phyloP scores from a whole-genome alignment of 176 grass and related monocot species.

The Puccinellia tenuiflora region DNA sequence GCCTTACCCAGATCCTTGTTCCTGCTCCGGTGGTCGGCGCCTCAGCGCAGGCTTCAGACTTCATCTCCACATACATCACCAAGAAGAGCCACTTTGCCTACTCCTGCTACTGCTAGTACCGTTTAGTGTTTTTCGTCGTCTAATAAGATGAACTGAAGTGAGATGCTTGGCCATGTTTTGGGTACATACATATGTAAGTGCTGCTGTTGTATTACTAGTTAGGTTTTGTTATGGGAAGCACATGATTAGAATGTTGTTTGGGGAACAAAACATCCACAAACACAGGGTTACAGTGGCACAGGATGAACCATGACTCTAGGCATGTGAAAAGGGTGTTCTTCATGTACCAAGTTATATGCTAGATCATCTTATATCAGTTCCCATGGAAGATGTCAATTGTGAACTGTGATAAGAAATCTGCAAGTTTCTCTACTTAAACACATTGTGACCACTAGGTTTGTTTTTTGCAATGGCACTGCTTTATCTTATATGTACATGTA shows the following conservation, averaged over 20 bases:
- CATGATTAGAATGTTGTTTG: not conserved
- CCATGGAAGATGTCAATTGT: not conserved
- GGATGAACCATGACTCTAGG: not conserved
- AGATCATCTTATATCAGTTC: not conserved
- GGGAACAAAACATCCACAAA: not conserved
- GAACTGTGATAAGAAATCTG: not conserved
- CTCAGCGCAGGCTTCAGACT: slow-evolving; percentile 38
- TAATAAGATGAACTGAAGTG: slow-evolving; percentile 29
- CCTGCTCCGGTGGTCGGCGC: slow-evolving; percentile 19
- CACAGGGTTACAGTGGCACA: not conserved
- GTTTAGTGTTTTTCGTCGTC: not conserved
- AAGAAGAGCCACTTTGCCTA: slow-evolving; percentile 77
- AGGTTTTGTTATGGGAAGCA: slow-evolving; percentile 15
- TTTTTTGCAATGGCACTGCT: too few relatives aligned
- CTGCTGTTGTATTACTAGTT: slow-evolving; percentile 22
- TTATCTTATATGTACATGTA: too few relatives aligned
- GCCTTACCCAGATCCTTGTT: slow-evolving; percentile 61
- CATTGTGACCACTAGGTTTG: not conserved
- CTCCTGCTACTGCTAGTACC: slow-evolving; percentile 54
- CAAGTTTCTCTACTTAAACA: not conserved
- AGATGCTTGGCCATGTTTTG: slow-evolving; percentile 22
- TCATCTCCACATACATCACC: slow-evolving; percentile 56
- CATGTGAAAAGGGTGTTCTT: not conserved
- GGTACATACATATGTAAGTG: slow-evolving; percentile 26
- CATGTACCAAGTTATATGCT: not conserved